phyloP scores from a whole-genome alignment of 768 basidiomycete genomes.

The Boletus rubropictus region DNA sequence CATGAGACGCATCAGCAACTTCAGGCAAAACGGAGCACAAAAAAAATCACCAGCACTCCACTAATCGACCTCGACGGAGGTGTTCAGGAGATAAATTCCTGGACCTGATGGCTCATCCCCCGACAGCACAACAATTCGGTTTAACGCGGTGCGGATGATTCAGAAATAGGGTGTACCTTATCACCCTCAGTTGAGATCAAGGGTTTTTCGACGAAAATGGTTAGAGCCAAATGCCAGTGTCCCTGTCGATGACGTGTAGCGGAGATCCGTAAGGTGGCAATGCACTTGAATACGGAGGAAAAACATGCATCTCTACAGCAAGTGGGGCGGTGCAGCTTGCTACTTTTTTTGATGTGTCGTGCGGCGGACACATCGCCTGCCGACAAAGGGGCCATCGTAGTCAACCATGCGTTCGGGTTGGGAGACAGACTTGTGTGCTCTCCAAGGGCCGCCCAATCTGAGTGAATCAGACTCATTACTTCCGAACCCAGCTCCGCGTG shows the following conservation, averaged over 20 bases:
- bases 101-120: background rate
- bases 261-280: slow-evolving; percentile 1
- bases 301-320: background rate
- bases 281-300: background rate
- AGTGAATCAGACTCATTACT: background rate
- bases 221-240: slow-evolving; percentile 1
- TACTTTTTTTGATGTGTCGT: background rate
- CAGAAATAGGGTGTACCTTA: background rate
- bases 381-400: background rate
- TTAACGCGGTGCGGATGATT: slow-evolving; percentile 3
- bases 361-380: background rate
- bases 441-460: background rate
- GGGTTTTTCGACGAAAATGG: slow-evolving; percentile 4
- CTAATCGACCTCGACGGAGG: too few species aligned
- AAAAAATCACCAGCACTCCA: too few species aligned
- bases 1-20: too few species aligned
- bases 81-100: too few species aligned
- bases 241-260: slow-evolving; percentile 11
- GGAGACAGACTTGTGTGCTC: background rate
- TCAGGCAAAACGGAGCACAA: too few species aligned
- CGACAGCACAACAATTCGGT: background rate
- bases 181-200: slow-evolving; percentile 9
- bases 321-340: background rate
- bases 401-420: background rate
- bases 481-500: slow-evolving; percentile 18